Evolutionary conservation across 208 protist species (phyloP).

Genomic region (Crithidia bombi): DNA sequence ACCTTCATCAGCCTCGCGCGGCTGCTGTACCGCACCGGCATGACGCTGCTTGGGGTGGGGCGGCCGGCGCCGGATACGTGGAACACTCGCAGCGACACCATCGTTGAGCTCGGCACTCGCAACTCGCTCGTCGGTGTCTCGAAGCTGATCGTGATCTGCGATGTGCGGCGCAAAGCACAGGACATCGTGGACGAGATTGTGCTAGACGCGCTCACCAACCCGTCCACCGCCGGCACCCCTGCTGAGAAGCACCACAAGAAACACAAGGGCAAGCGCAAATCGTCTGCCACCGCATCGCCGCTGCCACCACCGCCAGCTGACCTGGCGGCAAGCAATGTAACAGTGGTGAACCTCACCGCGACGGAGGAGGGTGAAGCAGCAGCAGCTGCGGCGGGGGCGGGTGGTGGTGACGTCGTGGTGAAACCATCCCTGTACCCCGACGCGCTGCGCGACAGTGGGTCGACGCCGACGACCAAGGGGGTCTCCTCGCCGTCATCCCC

Average conservation of each 20-base stretch:
- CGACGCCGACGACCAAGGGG: constrained; percentile 8
- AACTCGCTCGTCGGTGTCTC: constrained; percentile 27
- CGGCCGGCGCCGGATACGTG: background rate
- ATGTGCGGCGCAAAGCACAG: constrained; percentile 26
- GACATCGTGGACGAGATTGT: constrained; percentile 24
- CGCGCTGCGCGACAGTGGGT: background rate
- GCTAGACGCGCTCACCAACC: constrained; percentile 24
- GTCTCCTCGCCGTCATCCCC: background rate
- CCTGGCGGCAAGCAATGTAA: constrained; percentile 19
- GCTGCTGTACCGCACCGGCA: constrained; percentile 31
- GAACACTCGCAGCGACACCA: constrained; percentile 6
- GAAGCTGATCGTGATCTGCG: constrained; percentile 48
- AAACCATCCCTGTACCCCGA: background rate
- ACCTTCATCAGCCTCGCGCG: constrained; percentile 38
- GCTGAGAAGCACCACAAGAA: background rate
- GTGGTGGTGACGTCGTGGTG: background rate
- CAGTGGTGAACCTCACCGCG: constrained; percentile 5
- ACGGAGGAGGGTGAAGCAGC: constrained; percentile 1
- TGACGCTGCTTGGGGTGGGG: constrained; percentile 46
- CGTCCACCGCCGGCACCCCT: constrained; percentile 8
- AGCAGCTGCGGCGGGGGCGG: background rate
- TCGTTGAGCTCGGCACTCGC: constrained; percentile 39
- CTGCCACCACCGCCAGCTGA: constrained; percentile 17
- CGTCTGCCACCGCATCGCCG: background rate
- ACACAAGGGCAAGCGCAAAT: background rate